Base-by-base conservation (phyloP, 345 rosid species). In the Draba incana region DNA sequence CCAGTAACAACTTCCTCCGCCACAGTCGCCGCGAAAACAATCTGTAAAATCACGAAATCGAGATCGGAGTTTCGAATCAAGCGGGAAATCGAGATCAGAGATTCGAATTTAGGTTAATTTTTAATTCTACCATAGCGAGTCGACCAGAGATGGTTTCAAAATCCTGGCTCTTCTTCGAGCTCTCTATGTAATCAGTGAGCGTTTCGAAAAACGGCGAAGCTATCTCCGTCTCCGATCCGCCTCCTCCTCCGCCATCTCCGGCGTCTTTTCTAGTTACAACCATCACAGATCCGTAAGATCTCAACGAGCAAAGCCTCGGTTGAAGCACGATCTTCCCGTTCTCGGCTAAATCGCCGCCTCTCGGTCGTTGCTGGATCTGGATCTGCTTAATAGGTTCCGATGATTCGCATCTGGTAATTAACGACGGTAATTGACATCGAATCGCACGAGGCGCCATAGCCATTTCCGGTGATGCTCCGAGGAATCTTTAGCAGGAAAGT, bases 71-170 rank as follows among this genome's bases (percentile, higher is more conserved):
- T 20, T 20, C 20, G 20, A 20, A 20, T 20, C 20, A 20, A n/a
- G n/a, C n/a, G n/a, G n/a, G n/a, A 20, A 20, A 37, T 14, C 28
- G 48, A 55, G 10, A 16, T 33, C 33, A 6, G 16, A 20, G 23
- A 1, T 30, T 48, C 10, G 39, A 71, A 27, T 33, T 33, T 6
- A 13, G 28, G 52, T 30, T 49, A 38, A 20, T 13, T 5, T 8
- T 13, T 52, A 0, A 0, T 54, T 39, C 48, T 24, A 88, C 97
- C 97, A 93, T 93, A 13, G 97, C 97, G 14, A 93, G 84, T 38
- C 98, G 81, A 12, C 98, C 98, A 1, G 94, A 87, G 74, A 93
- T 83, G 59, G 88, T 93, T 83, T 93, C 98, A 10, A 93, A 84
- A 54, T 93, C 94, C 0, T 80, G 97, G 64, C 96, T 93, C 77